Evolutionary conservation across 768 basidiomycete genomes (phyloP).

Genomic region (Collybiopsis confluens): DNA sequence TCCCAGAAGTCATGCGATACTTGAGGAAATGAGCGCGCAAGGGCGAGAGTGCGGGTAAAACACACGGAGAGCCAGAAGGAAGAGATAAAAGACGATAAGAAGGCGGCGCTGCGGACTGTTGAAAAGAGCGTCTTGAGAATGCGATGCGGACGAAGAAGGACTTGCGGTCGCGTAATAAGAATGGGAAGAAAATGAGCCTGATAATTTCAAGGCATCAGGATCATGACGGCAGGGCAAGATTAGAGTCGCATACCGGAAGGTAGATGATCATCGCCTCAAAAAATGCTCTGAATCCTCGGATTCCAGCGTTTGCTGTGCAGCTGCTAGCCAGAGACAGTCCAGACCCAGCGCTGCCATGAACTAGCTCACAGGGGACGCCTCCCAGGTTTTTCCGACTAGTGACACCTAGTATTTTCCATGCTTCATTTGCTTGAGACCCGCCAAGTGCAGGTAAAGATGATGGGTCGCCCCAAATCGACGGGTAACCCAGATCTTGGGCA

Average conservation of each 20-base stretch:
- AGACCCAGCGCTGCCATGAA: slow-evolving; percentile 56
- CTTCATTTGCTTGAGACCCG: slow-evolving; percentile 41
- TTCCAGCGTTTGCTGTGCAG: slow-evolving; percentile 53
- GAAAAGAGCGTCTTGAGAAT: slow-evolving; percentile 41
- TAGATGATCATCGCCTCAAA: slow-evolving; percentile 62
- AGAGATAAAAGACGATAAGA: slow-evolving; percentile 69
- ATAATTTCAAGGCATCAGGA: neutral
- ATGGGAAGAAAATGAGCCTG: slow-evolving; percentile 71
- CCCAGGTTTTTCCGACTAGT: slow-evolving; percentile 50
- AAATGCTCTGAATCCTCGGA: slow-evolving; percentile 57
- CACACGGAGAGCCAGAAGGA: slow-evolving; percentile 72
- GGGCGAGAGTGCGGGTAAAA: slow-evolving; percentile 57
- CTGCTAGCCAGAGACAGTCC: slow-evolving; percentile 45
- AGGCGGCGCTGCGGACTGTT: slow-evolving; percentile 61
- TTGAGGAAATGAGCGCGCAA: slow-evolving; percentile 59
- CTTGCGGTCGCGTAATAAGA: slow-evolving; percentile 53
- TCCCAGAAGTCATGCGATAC: slow-evolving; percentile 81
- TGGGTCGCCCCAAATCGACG: slow-evolving; percentile 63
- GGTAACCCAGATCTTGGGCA: slow-evolving; percentile 54
- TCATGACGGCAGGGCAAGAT: neutral
- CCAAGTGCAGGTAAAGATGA: slow-evolving; percentile 57
- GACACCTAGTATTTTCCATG: slow-evolving; percentile 58
- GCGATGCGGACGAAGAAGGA: slow-evolving; percentile 41
- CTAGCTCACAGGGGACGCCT: slow-evolving; percentile 72
- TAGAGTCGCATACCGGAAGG: slow-evolving; percentile 60